Percentiles rank a stretch among this genome's conserved stretches.
These are phyloP conservation scores for Neurospora discreta DNA, from an alignment of 495 filamentous ascomycete genomes.

Conservation along the genomic window DNA sequence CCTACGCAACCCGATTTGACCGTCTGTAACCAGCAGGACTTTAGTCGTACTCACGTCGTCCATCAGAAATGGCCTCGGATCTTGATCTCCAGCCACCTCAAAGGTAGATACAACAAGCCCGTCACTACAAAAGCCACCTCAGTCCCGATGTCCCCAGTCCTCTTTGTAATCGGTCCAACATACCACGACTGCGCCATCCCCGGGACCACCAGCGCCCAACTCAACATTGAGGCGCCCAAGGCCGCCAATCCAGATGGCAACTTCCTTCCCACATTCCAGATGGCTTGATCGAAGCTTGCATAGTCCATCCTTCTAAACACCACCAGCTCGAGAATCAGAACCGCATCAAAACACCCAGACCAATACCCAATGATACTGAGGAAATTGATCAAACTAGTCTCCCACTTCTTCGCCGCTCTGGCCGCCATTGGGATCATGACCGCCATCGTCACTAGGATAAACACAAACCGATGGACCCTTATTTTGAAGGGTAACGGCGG, in stretches of 20 bases:
- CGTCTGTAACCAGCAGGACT: neutral
- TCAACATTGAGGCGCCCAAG: slow-evolving; percentile 22
- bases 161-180: slow-evolving; percentile 37
- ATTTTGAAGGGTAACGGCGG: slow-evolving; percentile 17
- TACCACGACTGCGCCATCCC: slow-evolving; percentile 44
- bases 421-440: slow-evolving; percentile 40
- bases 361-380: slow-evolving; percentile 43
- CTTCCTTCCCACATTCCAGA: slow-evolving; percentile 35
- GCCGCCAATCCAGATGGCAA: slow-evolving; percentile 38
- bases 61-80: slow-evolving; percentile 11
- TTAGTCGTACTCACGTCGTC: neutral
- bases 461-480: slow-evolving; percentile 34
- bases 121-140: slow-evolving; percentile 41
- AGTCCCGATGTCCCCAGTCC: slow-evolving; percentile 44
- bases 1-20: neutral
- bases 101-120: slow-evolving; percentile 30
- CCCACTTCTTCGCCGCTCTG: slow-evolving; percentile 35
- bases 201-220: slow-evolving; percentile 32
- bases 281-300: slow-evolving; percentile 28
- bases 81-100: slow-evolving; percentile 30
- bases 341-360: slow-evolving; percentile 38
- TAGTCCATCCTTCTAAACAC: slow-evolving; percentile 31
- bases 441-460: slow-evolving; percentile 32
- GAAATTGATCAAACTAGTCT: slow-evolving; percentile 39
- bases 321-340: slow-evolving; percentile 36